A percentile compares a stretch with the other conserved stretches of the same genome.
Evolutionary conservation across 495 filamentous ascomycete species (phyloP).

Genomic region (Cercophora samala): DNA sequence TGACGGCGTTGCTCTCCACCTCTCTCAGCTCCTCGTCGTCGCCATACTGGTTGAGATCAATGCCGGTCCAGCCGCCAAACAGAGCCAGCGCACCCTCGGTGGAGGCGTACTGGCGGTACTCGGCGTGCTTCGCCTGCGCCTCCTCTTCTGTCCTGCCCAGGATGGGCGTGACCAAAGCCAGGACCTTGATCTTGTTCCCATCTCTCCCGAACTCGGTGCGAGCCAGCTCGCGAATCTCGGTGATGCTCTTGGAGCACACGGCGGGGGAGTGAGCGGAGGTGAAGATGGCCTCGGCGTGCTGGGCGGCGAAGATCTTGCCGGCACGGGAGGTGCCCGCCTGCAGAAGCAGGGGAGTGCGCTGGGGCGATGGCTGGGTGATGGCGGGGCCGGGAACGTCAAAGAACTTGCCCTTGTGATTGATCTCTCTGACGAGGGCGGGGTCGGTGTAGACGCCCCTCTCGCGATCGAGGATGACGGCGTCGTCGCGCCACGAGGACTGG

Average conservation of each 20-base stretch:
- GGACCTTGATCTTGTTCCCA: slow-evolving; percentile 51
- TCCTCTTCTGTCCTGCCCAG: slow-evolving; percentile 54
- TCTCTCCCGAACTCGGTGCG: slow-evolving; percentile 45
- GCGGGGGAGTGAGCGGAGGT: slow-evolving; percentile 48
- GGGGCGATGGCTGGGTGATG: slow-evolving; percentile 60
- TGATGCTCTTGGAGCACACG: slow-evolving; percentile 44
- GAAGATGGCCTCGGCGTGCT: slow-evolving; percentile 61
- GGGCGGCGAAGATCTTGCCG: slow-evolving; percentile 61
- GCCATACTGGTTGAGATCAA: slow-evolving; percentile 51
- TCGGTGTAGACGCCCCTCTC: slow-evolving; percentile 57
- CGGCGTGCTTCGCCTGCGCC: slow-evolving; percentile 49
- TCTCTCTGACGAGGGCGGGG: slow-evolving; percentile 55
- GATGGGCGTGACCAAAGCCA: slow-evolving; percentile 46
- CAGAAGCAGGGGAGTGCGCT: slow-evolving; percentile 62
- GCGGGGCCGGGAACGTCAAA: slow-evolving; percentile 64
- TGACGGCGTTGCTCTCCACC: slow-evolving; percentile 62
- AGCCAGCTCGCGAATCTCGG: slow-evolving; percentile 49
- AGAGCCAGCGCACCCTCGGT: slow-evolving; percentile 56
- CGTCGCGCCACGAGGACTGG: slow-evolving; percentile 66
- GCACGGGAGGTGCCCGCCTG: slow-evolving; percentile 64
- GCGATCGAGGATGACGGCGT: slow-evolving; percentile 59
- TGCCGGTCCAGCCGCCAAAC: slow-evolving; percentile 62
- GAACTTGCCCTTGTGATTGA: slow-evolving; percentile 66
- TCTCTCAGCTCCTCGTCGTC: slow-evolving; percentile 58
- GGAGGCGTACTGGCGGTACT: slow-evolving; percentile 51